phyloP scores from a whole-genome alignment of 352 stramenopile species.

The Phytophthora tubulina region DNA sequence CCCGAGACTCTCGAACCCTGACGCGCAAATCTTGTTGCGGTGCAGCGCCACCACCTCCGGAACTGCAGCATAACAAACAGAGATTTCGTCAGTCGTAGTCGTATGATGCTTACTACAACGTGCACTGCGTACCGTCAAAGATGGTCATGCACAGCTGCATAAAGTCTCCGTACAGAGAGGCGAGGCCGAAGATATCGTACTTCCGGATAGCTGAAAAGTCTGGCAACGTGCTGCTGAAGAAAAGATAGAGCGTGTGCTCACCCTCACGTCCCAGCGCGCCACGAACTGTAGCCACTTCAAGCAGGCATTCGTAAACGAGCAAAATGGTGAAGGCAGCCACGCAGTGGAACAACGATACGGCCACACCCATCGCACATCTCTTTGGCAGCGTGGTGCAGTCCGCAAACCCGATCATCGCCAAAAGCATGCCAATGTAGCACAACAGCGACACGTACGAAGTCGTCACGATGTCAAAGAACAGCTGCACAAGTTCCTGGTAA shows the following conservation, averaged over 20 bases:
- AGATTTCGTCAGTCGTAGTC: slow-evolving; percentile 13
- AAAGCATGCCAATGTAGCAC: slow-evolving; percentile 65
- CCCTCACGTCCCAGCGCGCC: slow-evolving; percentile 73
- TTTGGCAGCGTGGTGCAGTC: slow-evolving; percentile 79
- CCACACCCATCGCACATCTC: slow-evolving; percentile 57
- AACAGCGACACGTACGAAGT: slow-evolving; percentile 81
- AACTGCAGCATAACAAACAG: slow-evolving; percentile 45
- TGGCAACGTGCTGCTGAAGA: slow-evolving; percentile 81
- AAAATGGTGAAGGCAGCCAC: slow-evolving; percentile 77
- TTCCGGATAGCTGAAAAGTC: slow-evolving; percentile 69
- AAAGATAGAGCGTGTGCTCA: slow-evolving; percentile 77
- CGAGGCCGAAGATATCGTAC: slow-evolving; percentile 75
- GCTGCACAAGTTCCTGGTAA: slow-evolving; percentile 54
- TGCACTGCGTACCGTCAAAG: slow-evolving; percentile 69
- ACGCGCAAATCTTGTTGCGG: slow-evolving; percentile 85
- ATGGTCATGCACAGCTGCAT: slow-evolving; percentile 86
- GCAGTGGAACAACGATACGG: slow-evolving; percentile 66
- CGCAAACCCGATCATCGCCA: slow-evolving; percentile 71
- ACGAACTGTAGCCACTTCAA: slow-evolving; percentile 75
- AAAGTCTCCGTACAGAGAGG: slow-evolving; percentile 70
- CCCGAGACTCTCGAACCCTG: slow-evolving; percentile 63
- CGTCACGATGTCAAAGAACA: slow-evolving; percentile 79
- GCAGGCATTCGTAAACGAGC: slow-evolving; percentile 82
- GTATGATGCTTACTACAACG: neutral
- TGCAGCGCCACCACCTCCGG: slow-evolving; percentile 85